These are phyloP conservation scores for Coprinopsis marcescibilis DNA, from an alignment of 768 basidiomycete genomes.

Conservation along the genomic window DNA sequence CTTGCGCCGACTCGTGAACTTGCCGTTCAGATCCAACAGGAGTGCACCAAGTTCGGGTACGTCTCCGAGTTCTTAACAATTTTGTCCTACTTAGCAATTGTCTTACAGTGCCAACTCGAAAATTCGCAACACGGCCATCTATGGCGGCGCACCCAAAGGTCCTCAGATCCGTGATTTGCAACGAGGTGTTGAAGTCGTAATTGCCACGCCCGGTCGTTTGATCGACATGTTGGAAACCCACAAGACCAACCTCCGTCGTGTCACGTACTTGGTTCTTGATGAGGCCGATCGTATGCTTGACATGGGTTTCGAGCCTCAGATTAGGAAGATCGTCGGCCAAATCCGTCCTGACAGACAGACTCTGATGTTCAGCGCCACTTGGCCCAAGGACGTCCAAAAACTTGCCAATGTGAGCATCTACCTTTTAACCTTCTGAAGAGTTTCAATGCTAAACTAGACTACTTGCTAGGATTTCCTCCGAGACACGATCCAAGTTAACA, in stretches of 20 bases:
- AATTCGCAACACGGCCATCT: constrained; percentile 97
- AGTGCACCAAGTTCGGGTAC: constrained; percentile 96
- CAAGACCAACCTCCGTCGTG: constrained; percentile 92
- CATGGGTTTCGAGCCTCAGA: constrained; percentile 99
- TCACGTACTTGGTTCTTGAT: constrained; percentile 98
- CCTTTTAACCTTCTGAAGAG: no score
- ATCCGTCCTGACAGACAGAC: constrained; percentile 98
- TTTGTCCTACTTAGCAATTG: constrained; percentile 1
- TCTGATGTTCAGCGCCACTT: constrained; percentile 98
- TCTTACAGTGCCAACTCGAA: constrained; percentile 71
- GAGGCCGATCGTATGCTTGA: constrained; percentile 99
- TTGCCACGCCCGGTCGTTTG: constrained; percentile 99
- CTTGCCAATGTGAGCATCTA: constrained; percentile 65
- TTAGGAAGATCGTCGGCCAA: constrained; percentile 95
- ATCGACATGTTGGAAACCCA: constrained; percentile 98
- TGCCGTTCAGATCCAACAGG: constrained; percentile 97
- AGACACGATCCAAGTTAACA: constrained; percentile 98
- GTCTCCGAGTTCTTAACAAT: constrained; percentile 17
- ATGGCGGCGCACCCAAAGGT: constrained; percentile 98
- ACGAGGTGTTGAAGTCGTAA: constrained; percentile 95
- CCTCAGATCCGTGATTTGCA: constrained; percentile 97
- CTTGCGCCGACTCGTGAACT: constrained; percentile 97
- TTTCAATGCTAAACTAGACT: neutral
- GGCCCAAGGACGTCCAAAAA: constrained; percentile 99
- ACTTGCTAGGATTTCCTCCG: constrained; percentile 77